A percentile compares a stretch with the other conserved stretches of the same genome.
phyloP scores from a whole-genome alignment of 345 rosid species.

The Aethionema arabicum region DNA sequence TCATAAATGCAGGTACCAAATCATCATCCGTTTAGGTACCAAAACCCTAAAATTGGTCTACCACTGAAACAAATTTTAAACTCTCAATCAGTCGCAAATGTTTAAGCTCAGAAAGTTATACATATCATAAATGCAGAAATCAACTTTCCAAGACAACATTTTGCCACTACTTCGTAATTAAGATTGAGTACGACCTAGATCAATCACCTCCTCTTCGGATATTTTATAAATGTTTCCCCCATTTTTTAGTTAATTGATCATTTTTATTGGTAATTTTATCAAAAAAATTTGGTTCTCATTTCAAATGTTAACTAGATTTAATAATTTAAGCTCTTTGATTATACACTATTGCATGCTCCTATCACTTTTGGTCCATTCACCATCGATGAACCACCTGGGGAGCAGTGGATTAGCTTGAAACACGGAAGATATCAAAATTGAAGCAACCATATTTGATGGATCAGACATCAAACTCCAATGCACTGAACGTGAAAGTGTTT shows the following conservation, averaged over 20 bases:
- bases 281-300: neutral
- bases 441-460: conserved; percentile 85
- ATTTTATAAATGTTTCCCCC: neutral
- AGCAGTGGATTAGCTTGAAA: conserved; percentile 82
- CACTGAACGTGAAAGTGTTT: conserved; percentile 39
- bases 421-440: conserved; percentile 71
- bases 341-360: conserved; percentile 47
- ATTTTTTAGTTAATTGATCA: neutral
- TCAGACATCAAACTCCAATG: conserved; percentile 38
- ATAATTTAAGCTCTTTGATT: conserved; percentile 2
- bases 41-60: too few species aligned
- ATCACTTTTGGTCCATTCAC: conserved; percentile 50
- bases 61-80: too few species aligned
- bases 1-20: too few species aligned
- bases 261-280: too few species aligned
- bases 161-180: conserved; percentile 57
- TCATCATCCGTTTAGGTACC: too few species aligned
- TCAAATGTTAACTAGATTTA: neutral
- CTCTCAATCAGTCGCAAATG: too few species aligned
- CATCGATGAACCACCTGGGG: conserved; percentile 67
- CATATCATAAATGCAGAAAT: conserved; percentile 82
- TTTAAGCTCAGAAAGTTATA: too few species aligned
- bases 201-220: conserved; percentile 43
- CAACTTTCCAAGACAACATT: conserved; percentile 67
- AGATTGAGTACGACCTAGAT: conserved; percentile 70